Evolutionary conservation across 441 rosid genomes (phyloP), one percentile per base, ranked within the genome.

Genomic region (Omphalea diandra): DNA sequence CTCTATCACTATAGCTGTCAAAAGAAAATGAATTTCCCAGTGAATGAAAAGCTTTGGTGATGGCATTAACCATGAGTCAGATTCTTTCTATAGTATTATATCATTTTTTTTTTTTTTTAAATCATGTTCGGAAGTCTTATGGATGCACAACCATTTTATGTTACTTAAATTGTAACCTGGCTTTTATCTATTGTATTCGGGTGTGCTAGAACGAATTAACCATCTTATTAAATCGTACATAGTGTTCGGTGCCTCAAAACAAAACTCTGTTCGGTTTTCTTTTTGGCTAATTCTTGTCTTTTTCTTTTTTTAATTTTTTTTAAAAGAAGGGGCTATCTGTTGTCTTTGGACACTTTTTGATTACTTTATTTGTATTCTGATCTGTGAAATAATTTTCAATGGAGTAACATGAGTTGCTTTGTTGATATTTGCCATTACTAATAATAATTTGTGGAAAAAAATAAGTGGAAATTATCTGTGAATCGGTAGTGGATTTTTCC

Each of bases 31-130:
- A 59, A 56, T 79, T 71, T 78, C 55, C 65, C 52, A 41, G 76
- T 70, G 56, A 76, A 79, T 79, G 83, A 73, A 80, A 76, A 69
- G 60, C 63, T 20, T 76, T 74, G 76, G 52, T 63, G 53, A 47
- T 62, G 63, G 46, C 40, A 64, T 73, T 50, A 70, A 50, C 57
- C 50, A 65, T 46, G 73, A 65, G 63, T 67, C 59, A 20, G 15
- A 75, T 74, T 49, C 59, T 20, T 58, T 69, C 52, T 63, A 53
- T 17, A 44, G 41, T 56, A 53, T 18, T 20, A 35, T 71, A 63
- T 40, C 20, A 20, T 9, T 22, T 26, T 24, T 14, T 54, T 54
- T 55, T 58, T 50, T n/a, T n/a, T n/a, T n/a, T n/a, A n/a, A n/a
- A 43, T 47, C 47, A 29, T 72, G 32, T 31, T 63, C n/a, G 18